Conservation (phyloP, 1,284 basidiomycete species). For the Malassezia equina region DNA sequence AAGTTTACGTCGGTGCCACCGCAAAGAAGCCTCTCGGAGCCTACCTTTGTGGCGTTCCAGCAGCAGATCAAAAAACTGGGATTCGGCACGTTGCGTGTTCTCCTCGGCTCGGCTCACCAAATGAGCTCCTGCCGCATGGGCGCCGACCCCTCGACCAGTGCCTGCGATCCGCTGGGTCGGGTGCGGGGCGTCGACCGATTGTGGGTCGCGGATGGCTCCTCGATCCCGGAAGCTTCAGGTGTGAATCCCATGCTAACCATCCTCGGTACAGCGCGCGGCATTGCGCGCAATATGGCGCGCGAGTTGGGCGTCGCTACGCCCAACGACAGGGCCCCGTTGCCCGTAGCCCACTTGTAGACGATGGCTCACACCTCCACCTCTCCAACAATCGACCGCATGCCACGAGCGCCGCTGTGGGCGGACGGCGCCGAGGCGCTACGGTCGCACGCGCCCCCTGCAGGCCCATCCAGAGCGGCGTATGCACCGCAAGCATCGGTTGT, state of each 20-base stretch:
- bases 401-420: neutral
- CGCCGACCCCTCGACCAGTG: slow-evolving; percentile 39
- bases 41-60: slow-evolving; percentile 39
- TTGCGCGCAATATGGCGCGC: slow-evolving; percentile 39
- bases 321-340: neutral
- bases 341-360: neutral
- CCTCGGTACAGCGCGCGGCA: slow-evolving; percentile 37
- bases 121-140: slow-evolving; percentile 52
- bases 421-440: neutral
- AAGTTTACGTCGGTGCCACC: slow-evolving; percentile 27
- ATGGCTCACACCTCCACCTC: neutral
- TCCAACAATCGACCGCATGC: no score
- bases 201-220: slow-evolving; percentile 51
- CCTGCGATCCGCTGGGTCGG: slow-evolving; percentile 49
- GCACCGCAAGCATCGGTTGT: neutral
- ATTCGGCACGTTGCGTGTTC: slow-evolving; percentile 21
- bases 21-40: slow-evolving; percentile 29
- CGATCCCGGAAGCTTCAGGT: slow-evolving; percentile 49
- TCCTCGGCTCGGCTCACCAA: slow-evolving; percentile 42
- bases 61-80: slow-evolving; percentile 33
- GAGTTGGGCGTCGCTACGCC: slow-evolving; percentile 33
- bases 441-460: neutral
- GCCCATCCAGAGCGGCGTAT: neutral
- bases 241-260: slow-evolving; percentile 53
- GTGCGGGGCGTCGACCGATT: slow-evolving; percentile 50